Evolutionary conservation across 306 rosid genomes (phyloP), one percentile per base, ranked within the genome.

Genomic region (Trifolium pratense): DNA sequence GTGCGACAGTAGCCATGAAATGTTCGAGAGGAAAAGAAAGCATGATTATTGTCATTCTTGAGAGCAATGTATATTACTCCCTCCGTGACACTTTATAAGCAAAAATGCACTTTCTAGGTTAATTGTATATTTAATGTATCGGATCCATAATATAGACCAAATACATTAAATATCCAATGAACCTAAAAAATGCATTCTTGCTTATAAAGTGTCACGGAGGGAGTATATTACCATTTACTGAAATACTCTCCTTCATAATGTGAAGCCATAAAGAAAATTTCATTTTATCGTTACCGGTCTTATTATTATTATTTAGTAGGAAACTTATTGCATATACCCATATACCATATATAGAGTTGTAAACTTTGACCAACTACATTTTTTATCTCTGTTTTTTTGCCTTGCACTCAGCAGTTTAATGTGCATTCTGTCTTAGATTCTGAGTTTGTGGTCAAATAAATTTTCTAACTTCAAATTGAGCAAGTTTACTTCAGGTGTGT

Each of bases 341-440:
- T 39, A 37, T 18, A 18, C 69, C 45, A 7, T 32, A 32, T 40
- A 32, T 51, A 51, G 62, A 53, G 25, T 51, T 32, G 31, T 75
- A 34, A 17, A 51, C 58, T 59, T 8, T 17, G 18, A 73, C 48
- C 34, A 56, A 34, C 20, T 68, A 61, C 13, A 17, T 48, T 62
- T 26, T 56, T 17, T 37, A 49, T 55, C 58, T 49, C 57, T 36
- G 37, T 36, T 52, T 29, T 62, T 18, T 51, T 21, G 9, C 49
- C 51, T 39, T 40, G 16, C 67, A 80, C 36, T 12, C 20, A 23
- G 68, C 3, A 20, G 40, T 39, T 75, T 32, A 32, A 51, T 51
- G 52, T 42, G 26, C 68, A 23, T 52, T 75, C 34, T 68, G 59
- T 67, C 37, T 58, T 68, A 74, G 43, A 70, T 56, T 67, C 23